Base-by-base conservation (phyloP, 2,329 filamentous ascomycete genomes). In the Ilyonectria sp. region DNA sequence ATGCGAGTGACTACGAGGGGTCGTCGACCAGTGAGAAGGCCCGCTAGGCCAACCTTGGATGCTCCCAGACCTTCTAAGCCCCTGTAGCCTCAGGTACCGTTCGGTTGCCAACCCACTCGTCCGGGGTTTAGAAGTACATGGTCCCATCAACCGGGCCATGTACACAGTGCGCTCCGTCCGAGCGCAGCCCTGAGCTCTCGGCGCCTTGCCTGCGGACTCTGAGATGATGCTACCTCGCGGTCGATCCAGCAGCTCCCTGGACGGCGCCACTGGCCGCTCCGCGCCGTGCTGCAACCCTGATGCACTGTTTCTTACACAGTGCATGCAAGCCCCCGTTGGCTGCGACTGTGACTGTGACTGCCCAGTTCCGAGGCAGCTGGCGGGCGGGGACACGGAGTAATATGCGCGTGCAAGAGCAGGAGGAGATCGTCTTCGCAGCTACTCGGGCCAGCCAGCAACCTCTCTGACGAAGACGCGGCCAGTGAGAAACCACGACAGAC, bases 131-230 rank as follows among this genome's bases (percentile, higher is more conserved):
- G 10, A 31, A 33, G 63, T 63, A 72, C 57, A 65, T 63, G 60
- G 70, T 52, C 62, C 66, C 62, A 63, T 71, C 46, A 44, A 67
- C 31, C 37, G 40, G 33, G 9, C 43, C 35, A 69, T 46, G 71
- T 75, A 75, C 66, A 75, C 74, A 74, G 74, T 76, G 74, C 63
- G 63, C 11, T 6, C 23, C 31, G 43, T 37, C 64, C 64, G 63
- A 76, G 74, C 74, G 74, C 74, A 76, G 71, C 66, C 70, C 70
- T 76, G 70, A 76, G 74, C 70, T 75, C 70, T 67, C 67, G 53
- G 62, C 59, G 50, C 53, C 64, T 58, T 67, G 63, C 64, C 57
- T 47, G 59, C 63, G 64, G 56, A 65, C 60, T 37, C 33, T 54
- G 23, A 26, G 55, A 59, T 58, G 33, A 60, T 55, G 60, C 60